Percentiles rank a stretch among this genome's conserved stretches.
Conservation (phyloP, 352 stramenopile genomes). For the Sclerospora graminicola region DNA sequence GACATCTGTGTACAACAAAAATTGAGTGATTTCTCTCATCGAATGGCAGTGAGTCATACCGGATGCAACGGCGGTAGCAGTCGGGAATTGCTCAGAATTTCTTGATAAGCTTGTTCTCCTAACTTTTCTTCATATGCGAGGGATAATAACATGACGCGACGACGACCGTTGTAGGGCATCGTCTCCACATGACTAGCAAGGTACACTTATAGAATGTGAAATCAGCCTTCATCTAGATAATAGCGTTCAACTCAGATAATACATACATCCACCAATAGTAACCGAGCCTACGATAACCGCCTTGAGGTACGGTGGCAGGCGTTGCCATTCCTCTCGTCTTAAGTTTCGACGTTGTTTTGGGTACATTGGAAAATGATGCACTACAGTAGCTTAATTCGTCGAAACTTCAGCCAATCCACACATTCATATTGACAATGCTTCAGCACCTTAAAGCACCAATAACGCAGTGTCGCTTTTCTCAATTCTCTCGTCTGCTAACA, state of each 20-base stretch:
- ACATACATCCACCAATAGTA: slow-evolving; percentile 22
- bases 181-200: slow-evolving; percentile 44
- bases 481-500: slow-evolving; percentile 10
- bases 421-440: background rate
- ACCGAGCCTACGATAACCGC: slow-evolving; percentile 15
- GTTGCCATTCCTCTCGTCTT: slow-evolving; percentile 25
- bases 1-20: slow-evolving; percentile 30
- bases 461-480: background rate
- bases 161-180: slow-evolving; percentile 43
- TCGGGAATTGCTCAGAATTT: slow-evolving; percentile 30
- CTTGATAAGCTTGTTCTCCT: slow-evolving; percentile 36
- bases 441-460: background rate
- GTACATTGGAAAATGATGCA: too few species aligned
- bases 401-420: slow-evolving; percentile 3
- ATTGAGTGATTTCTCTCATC: too few species aligned
- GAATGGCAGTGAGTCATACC: slow-evolving; percentile 9
- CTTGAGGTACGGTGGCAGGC: slow-evolving; percentile 28
- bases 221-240: too few species aligned
- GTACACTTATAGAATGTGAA: too few species aligned
- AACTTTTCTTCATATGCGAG: slow-evolving; percentile 37
- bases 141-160: slow-evolving; percentile 56
- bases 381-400: too few species aligned
- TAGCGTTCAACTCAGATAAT: too few species aligned
- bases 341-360: background rate
- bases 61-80: slow-evolving; percentile 39